Evolutionary conservation across 371 early-diverging fungal genomes (phyloP).

Genomic region (Choanephora cucurbitarum): DNA sequence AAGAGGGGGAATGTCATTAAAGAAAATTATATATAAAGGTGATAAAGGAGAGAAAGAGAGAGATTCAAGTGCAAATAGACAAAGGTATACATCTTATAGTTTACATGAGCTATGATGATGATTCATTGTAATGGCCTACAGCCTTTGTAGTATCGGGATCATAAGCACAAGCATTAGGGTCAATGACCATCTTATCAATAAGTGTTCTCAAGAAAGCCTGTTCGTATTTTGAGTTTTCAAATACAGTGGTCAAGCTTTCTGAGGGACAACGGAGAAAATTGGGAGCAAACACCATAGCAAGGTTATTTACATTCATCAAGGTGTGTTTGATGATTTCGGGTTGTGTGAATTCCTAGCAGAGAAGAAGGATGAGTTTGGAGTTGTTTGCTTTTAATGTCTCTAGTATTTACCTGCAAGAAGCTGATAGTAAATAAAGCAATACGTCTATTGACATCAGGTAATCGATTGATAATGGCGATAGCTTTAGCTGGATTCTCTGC

Average conservation of each 20-base stretch:
- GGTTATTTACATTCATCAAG: slow-evolving; percentile 85
- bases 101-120: not conserved
- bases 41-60: too few species aligned
- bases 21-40: too few species aligned
- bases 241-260: slow-evolving; percentile 73
- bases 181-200: slow-evolving; percentile 29
- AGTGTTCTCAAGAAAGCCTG: slow-evolving; percentile 48
- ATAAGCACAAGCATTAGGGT: slow-evolving; percentile 29
- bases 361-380: not conserved
- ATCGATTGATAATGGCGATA: slow-evolving; percentile 57
- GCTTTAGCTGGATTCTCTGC: slow-evolving; percentile 62
- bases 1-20: too few species aligned
- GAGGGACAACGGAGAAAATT: slow-evolving; percentile 89
- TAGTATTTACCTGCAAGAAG: slow-evolving; percentile 69
- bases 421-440: slow-evolving; percentile 78
- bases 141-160: slow-evolving; percentile 12
- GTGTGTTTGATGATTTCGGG: slow-evolving; percentile 70
- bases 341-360: slow-evolving; percentile 67
- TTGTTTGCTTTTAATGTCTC: not conserved
- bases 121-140: not conserved
- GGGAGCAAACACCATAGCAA: slow-evolving; percentile 98
- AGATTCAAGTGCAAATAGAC: too few species aligned
- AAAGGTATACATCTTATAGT: not conserved
- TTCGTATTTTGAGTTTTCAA: slow-evolving; percentile 81
- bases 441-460: slow-evolving; percentile 78